Percentiles rank a stretch among this genome's conserved stretches.
These are phyloP conservation scores for Sugiyamaella marilandica DNA, from an alignment of 805 yeast genomes.

Conservation along the genomic window DNA sequence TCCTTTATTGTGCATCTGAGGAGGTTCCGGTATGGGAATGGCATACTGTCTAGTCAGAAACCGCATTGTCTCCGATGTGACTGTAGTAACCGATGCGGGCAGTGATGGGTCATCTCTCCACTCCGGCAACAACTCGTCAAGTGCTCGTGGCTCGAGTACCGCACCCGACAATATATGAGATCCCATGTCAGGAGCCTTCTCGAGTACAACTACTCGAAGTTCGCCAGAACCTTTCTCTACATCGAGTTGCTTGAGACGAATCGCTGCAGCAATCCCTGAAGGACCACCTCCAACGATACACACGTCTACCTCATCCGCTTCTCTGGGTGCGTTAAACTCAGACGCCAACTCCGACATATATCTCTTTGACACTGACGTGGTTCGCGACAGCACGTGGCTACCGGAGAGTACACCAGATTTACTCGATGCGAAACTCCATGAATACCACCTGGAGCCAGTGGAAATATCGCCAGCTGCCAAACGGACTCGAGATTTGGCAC, in stretches of 20 bases:
- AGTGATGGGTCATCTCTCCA: constrained; percentile 37
- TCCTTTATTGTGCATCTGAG: constrained; percentile 76
- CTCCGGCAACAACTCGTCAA: constrained; percentile 76
- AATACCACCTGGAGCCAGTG: no score
- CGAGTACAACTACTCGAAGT: constrained; percentile 80
- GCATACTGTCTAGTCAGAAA: constrained; percentile 57
- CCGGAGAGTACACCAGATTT: no score
- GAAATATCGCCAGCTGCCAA: no score
- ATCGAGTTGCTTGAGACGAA: constrained; percentile 80
- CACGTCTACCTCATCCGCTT: constrained; percentile 83
- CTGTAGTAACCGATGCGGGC: constrained; percentile 65
- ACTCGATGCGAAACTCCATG: no score
- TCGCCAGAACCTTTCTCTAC: constrained; percentile 58
- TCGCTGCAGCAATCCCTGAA: constrained; percentile 93
- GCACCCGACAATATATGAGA: constrained; percentile 92
- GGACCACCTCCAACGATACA: constrained; percentile 98
- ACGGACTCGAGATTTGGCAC: no score
- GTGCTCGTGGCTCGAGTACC: constrained; percentile 83
- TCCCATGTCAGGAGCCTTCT: constrained; percentile 91
- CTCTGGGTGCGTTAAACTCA: constrained; percentile 53
- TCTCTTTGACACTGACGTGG: no score
- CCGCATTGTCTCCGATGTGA: constrained; percentile 68
- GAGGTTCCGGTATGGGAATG: constrained; percentile 85
- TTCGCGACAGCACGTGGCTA: no score
- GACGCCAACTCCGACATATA: constrained; percentile 2